Evolutionary conservation across 768 basidiomycete species (phyloP), one percentile per base, ranked within the genome.

Genomic region (Mycena alexandri): DNA sequence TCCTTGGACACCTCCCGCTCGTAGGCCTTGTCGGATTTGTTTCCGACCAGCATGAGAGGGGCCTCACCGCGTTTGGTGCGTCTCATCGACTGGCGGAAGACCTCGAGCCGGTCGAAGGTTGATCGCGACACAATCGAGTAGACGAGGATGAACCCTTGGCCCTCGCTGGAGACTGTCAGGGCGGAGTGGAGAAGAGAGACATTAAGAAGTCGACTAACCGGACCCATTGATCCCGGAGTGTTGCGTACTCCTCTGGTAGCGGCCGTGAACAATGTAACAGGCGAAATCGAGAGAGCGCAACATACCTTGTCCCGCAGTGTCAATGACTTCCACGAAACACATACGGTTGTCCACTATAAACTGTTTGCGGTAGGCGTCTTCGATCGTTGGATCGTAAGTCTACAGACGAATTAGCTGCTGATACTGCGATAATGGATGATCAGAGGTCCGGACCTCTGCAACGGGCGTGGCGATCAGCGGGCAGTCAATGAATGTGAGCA

Each of bases 301-400:
- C 89, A 70, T 74, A 95, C 95, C 95, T 89, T 98, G 96, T 38
- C 96, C 96, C 53, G 96, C 96, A 72, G 96, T 97, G 81, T 98
- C 96, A 77, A 98, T 93, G 69, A 98, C 94, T 79, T 98, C 96
- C 71, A 98, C 89, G 78, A 95, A 92, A 81, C 94, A 96, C 89
- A 95, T 95, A 73, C 90, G 87, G 77, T 95, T 94, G 80, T 96
- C 96, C 70, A 97, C 95, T 60, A 96, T 90, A 72, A 95, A 87
- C 77, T 95, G 94, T 79, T 96, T 96, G 74, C 96, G 88, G 81
- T 98, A 97, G 70, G 95, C 95, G 79, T 97, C 96, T 82, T 98
- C 96, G 87, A 98, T 98, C 72, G 96, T 98, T 61, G 96, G 96
- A 83, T 98, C 96, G 79, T 98, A 98, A 53, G 94, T 94, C 94